phyloP scores from a whole-genome alignment of 139 green algal species.

The Coelastrella sp. region DNA sequence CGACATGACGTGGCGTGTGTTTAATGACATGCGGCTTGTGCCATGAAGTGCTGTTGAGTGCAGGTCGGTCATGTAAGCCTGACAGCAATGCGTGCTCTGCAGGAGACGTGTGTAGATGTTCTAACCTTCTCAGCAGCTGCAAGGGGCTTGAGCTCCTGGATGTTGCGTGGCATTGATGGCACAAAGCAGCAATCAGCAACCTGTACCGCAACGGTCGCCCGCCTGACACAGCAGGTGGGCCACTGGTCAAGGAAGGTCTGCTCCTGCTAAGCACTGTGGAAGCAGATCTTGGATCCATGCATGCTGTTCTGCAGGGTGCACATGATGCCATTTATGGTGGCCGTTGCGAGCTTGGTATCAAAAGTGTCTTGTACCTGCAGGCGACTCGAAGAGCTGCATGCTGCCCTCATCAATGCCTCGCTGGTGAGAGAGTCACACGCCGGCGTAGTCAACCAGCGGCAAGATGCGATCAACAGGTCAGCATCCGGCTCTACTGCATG shows the following conservation, averaged over 20 bases:
- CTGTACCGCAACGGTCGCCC: neutral
- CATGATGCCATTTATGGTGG: too few species aligned
- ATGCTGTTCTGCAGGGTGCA: too few species aligned
- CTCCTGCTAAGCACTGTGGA: too few species aligned
- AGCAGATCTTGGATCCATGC: too few species aligned
- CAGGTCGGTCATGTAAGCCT: neutral
- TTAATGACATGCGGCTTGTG: neutral
- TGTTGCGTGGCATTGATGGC: neutral
- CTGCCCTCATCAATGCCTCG: too few species aligned
- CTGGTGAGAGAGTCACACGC: too few species aligned
- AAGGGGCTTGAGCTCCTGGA: slow-evolving; percentile 8
- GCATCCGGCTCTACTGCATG: too few species aligned
- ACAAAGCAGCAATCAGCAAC: neutral
- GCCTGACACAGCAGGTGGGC: neutral
- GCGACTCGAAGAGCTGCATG: neutral
- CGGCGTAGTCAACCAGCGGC: too few species aligned
- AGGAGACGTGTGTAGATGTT: neutral
- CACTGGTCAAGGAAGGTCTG: neutral
- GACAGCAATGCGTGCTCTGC: neutral
- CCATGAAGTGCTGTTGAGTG: neutral
- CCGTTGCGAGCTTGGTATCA: too few species aligned
- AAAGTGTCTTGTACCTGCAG: too few species aligned
- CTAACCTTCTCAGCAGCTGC: neutral
- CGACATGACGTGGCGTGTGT: too few species aligned
- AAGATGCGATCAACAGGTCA: too few species aligned